These are phyloP conservation scores for Sphagnum fallax DNA, from an alignment of 228 moss, liverwort and hornwort species.

Conservation along the genomic window DNA sequence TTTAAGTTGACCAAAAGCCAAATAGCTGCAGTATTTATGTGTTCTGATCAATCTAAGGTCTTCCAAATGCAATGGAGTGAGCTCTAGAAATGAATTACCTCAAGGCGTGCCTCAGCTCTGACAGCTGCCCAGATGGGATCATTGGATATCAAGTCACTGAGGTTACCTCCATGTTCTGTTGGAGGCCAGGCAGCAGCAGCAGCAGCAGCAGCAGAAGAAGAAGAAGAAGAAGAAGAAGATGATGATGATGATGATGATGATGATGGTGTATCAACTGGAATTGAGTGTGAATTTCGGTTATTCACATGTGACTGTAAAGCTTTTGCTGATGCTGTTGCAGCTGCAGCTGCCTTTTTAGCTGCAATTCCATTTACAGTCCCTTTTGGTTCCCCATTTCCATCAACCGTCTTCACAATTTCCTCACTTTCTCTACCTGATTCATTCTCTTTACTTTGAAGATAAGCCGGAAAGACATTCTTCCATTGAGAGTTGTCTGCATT, in stretches of 20 bases:
- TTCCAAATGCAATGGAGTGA: neutral
- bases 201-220: too few species aligned
- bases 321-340: slow-evolving; percentile 78
- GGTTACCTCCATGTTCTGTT: slow-evolving; percentile 36
- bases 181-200: slow-evolving; percentile 25
- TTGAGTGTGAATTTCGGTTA: slow-evolving; percentile 38
- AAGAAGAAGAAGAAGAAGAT: too few species aligned
- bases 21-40: neutral
- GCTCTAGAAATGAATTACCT: slow-evolving; percentile 32
- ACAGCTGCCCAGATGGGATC: slow-evolving; percentile 97
- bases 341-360: slow-evolving; percentile 85
- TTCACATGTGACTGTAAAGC: slow-evolving; percentile 72
- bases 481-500: slow-evolving; percentile 55
- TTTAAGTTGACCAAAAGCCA: too few species aligned
- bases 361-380: slow-evolving; percentile 53
- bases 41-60: neutral
- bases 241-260: slow-evolving; percentile 23
- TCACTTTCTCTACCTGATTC: slow-evolving; percentile 58
- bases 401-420: slow-evolving; percentile 40
- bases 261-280: slow-evolving; percentile 49
- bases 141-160: slow-evolving; percentile 67
- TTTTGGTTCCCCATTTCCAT: slow-evolving; percentile 29
- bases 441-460: slow-evolving; percentile 80
- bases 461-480: slow-evolving; percentile 87
- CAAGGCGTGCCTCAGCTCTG: slow-evolving; percentile 89